phyloP scores from a whole-genome alignment of 2,329 filamentous ascomycete species.

The Thermoascus crustaceus region DNA sequence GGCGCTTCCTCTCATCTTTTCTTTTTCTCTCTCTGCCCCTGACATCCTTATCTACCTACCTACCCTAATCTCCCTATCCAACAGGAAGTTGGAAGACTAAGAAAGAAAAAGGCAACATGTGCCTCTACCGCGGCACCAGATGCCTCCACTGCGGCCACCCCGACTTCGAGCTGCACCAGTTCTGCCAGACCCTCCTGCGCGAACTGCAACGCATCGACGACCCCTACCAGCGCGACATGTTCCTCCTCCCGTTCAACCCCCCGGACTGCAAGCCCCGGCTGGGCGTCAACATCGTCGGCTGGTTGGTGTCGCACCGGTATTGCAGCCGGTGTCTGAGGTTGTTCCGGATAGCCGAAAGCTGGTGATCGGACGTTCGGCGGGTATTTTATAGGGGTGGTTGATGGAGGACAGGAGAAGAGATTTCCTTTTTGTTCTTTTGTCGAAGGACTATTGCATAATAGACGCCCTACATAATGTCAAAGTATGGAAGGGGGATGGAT shows the following conservation, averaged over 20 bases:
- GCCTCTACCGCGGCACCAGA: constrained; percentile 16
- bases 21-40: not conserved
- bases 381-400: too few relatives aligned
- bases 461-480: too few relatives aligned
- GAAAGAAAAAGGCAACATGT: constrained; percentile 16
- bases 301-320: too few relatives aligned
- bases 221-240: constrained; percentile 10
- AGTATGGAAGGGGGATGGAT: too few relatives aligned
- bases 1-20: not conserved
- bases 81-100: not conserved
- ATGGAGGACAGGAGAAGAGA: too few relatives aligned
- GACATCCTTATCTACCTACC: not conserved
- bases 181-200: constrained; percentile 16
- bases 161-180: constrained; percentile 12
- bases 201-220: constrained; percentile 26
- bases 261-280: constrained; percentile 7
- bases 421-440: too few relatives aligned
- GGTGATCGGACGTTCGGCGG: too few relatives aligned
- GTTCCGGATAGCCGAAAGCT: too few relatives aligned
- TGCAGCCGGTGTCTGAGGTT: too few relatives aligned
- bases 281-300: constrained; percentile 2
- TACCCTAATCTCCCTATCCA: not conserved
- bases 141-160: constrained; percentile 20
- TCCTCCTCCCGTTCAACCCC: constrained; percentile 9
- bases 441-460: too few relatives aligned